These are phyloP conservation scores for Aspergillus asperescens DNA, from an alignment of 495 filamentous ascomycete genomes.

Conservation along the genomic window DNA sequence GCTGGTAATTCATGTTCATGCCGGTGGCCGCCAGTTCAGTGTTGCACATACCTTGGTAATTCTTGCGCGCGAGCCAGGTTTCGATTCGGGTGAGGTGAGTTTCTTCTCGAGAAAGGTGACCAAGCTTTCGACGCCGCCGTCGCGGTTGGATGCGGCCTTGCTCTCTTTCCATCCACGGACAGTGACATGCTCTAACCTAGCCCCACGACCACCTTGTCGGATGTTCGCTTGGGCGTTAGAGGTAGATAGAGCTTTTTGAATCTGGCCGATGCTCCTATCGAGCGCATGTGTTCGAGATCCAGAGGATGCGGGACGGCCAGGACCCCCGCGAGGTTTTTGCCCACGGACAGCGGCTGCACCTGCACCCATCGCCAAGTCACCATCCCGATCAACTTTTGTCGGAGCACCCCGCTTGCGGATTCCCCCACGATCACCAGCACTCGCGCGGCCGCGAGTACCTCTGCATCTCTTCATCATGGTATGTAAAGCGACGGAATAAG, in stretches of 20 bases:
- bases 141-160: conserved; percentile 63
- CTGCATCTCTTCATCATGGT: conserved; percentile 36
- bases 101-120: conserved; percentile 80
- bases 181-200: conserved; percentile 39
- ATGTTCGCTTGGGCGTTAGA: conserved; percentile 37
- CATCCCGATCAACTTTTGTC: conserved; percentile 65
- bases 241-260: conserved; percentile 42
- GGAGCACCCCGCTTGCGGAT: conserved; percentile 61
- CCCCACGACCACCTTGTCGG: conserved; percentile 25
- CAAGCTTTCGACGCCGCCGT: conserved; percentile 66
- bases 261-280: conserved; percentile 27
- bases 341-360: conserved; percentile 31
- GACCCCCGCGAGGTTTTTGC: conserved; percentile 35
- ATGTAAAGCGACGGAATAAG: conserved; percentile 8
- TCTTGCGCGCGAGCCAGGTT: conserved; percentile 52
- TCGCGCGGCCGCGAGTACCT: conserved; percentile 26
- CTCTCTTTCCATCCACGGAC: conserved; percentile 70
- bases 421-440: conserved; percentile 50
- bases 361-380: conserved; percentile 74
- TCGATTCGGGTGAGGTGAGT: conserved; percentile 46
- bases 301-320: conserved; percentile 24
- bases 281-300: conserved; percentile 24
- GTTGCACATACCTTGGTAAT: conserved; percentile 80
- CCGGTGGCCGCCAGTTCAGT: conserved; percentile 44
- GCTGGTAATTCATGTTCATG: conserved; percentile 48